These are phyloP conservation scores for Fermentozyma sake DNA, from an alignment of 1,139 yeast species.

Conservation along the genomic window DNA sequence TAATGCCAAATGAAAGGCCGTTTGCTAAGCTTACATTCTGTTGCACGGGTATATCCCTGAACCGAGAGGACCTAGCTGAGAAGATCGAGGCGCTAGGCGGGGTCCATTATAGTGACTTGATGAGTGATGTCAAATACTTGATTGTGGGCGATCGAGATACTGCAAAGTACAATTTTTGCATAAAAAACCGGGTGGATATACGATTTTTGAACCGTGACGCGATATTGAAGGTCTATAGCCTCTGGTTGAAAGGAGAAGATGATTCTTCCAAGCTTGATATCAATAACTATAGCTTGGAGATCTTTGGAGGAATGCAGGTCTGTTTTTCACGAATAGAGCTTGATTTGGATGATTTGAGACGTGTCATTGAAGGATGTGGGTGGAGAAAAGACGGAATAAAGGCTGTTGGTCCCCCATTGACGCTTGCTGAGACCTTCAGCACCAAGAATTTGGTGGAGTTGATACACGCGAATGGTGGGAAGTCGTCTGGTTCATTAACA, in stretches of 20 bases:
- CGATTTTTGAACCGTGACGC: slow-evolving; percentile 47
- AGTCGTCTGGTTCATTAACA: slow-evolving; percentile 53
- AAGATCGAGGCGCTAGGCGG: slow-evolving; percentile 64
- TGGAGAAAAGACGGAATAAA: too few species aligned
- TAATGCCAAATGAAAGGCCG: slow-evolving; percentile 18
- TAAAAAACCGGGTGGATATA: slow-evolving; percentile 56
- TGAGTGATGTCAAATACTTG: slow-evolving; percentile 62
- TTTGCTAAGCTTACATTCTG: slow-evolving; percentile 36
- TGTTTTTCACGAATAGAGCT: slow-evolving; percentile 50
- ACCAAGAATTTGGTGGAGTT: slow-evolving; percentile 22
- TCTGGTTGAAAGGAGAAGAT: slow-evolving; percentile 54
- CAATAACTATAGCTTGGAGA: slow-evolving; percentile 27
- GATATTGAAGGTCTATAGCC: slow-evolving; percentile 39
- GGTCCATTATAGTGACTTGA: slow-evolving; percentile 51
- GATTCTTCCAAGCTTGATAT: slow-evolving; percentile 13
- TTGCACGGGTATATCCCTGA: slow-evolving; percentile 36
- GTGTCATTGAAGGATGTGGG: too few species aligned
- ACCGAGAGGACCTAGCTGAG: slow-evolving; percentile 28
- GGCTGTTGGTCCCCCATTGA: slow-evolving; percentile 10
- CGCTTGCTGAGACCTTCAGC: slow-evolving; percentile 11
- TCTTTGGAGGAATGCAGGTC: slow-evolving; percentile 45
- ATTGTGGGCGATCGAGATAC: slow-evolving; percentile 67
- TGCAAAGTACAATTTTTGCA: slow-evolving; percentile 64
- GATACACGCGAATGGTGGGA: slow-evolving; percentile 55
- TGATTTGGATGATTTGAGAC: slow-evolving; percentile 14